Conservation (phyloP, 1,284 basidiomycete genomes). For the Trametes sp. region DNA sequence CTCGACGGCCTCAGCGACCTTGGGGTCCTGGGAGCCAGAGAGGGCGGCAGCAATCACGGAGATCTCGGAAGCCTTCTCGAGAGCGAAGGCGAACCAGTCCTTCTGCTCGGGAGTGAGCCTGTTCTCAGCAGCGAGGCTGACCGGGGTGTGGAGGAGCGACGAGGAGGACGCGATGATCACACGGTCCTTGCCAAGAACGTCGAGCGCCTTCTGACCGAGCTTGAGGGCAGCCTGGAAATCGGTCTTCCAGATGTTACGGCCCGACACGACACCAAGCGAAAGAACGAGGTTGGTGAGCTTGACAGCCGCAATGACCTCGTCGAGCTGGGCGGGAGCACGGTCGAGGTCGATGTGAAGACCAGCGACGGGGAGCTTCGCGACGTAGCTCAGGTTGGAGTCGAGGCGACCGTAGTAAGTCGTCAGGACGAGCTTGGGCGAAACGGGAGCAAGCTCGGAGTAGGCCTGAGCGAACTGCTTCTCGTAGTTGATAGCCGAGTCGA, state of each 20-base stretch:
- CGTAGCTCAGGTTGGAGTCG: constrained; percentile 89
- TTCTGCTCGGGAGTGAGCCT: constrained; percentile 92
- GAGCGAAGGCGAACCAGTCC: constrained; percentile 99
- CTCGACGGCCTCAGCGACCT: constrained; percentile 76
- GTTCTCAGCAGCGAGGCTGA: constrained; percentile 93
- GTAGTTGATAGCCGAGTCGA: constrained; percentile 84
- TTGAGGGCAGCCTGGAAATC: constrained; percentile 90
- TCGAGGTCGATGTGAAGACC: constrained; percentile 98
- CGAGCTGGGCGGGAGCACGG: constrained; percentile 92
- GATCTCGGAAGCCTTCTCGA: constrained; percentile 96
- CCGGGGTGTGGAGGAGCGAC: constrained; percentile 97
- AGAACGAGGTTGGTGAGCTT: constrained; percentile 85
- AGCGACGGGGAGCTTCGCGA: constrained; percentile 93
- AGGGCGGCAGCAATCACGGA: constrained; percentile 86
- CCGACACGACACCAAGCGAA: constrained; percentile 97
- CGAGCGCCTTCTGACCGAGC: constrained; percentile 86
- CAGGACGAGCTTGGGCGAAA: constrained; percentile 91
- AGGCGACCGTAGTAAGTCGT: constrained; percentile 98
- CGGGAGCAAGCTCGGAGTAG: constrained; percentile 85
- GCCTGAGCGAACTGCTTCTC: constrained; percentile 85
- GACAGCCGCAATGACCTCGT: constrained; percentile 83
- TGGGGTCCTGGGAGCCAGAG: constrained; percentile 82
- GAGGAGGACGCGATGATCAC: constrained; percentile 97
- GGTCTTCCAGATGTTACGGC: constrained; percentile 99
- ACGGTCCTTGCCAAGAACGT: constrained; percentile 83